A percentile compares a stretch with the other conserved stretches of the same genome.
Conservation (phyloP, 306 rosid species). For the Sindora glabra region DNA sequence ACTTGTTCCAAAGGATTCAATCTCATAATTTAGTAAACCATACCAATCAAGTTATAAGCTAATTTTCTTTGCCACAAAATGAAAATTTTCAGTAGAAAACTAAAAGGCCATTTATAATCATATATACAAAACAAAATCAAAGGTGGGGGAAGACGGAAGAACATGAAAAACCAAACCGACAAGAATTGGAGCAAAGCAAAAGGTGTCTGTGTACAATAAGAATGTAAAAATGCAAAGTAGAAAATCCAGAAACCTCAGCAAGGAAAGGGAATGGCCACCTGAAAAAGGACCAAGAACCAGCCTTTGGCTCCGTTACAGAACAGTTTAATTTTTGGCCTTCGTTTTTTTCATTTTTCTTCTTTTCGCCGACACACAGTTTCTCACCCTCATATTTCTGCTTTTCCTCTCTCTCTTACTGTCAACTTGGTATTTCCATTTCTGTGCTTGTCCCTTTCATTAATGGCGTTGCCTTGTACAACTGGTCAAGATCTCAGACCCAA, state of each 20-base stretch:
- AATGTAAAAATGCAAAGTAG: neutral
- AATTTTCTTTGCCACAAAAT: too few species aligned
- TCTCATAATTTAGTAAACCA: too few species aligned
- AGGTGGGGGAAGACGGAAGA: too few species aligned
- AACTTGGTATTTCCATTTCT: conserved; percentile 62
- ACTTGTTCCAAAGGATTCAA: too few species aligned
- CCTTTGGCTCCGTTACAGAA: neutral
- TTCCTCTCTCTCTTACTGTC: conserved; percentile 61
- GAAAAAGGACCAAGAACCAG: neutral
- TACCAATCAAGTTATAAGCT: too few species aligned
- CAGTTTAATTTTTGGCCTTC: too few species aligned
- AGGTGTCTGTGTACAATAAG: too few species aligned
- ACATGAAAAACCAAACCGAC: too few species aligned
- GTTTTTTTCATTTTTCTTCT: neutral
- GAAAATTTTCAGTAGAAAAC: too few species aligned
- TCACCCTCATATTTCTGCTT: conserved; percentile 2
- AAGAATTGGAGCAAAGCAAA: too few species aligned
- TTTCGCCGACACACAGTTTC: conserved; percentile 54
- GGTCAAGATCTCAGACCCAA: conserved; percentile 49
- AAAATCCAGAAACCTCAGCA: conserved; percentile 20
- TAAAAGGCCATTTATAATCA: too few species aligned
- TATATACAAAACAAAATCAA: too few species aligned
- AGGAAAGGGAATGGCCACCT: conserved; percentile 5
- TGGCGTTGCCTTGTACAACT: conserved; percentile 47
- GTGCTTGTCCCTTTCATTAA: conserved; percentile 54